Base-by-base conservation (phyloP, 352 stramenopile species). In the Globisporangium megalacanthum region DNA sequence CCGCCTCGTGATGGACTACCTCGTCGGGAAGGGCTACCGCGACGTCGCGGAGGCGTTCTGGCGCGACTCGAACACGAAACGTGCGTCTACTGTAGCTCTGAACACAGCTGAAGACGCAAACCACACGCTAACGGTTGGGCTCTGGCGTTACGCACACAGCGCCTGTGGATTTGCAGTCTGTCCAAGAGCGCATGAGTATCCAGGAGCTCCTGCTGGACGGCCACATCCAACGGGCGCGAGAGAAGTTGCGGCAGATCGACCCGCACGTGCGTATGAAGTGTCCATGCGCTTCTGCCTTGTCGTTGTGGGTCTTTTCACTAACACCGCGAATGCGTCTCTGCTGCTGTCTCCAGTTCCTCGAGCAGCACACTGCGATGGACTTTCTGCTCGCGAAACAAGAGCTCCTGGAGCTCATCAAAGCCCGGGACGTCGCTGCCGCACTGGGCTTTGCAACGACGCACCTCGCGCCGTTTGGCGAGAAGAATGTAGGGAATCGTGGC, bases 341-440 rank as follows among this genome's bases (percentile, higher is more conserved):
- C 15, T 20, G 13, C 46, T 53, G 31, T n/a, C 39, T 33, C n/a
- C 39, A 83, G 61, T 88, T 92, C 52, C 44, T 92, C 22, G 68
- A 79, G 37, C 77, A 73, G 49, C 78, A 92, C 44, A 61, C 56
- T 22, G 58, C 61, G 35, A 88, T 92, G 67, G 77, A 83, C 47
- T 92, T 92, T 49, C 51, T 88, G n/a, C 63, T 92, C 44, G 77
- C 77, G 22, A 92, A 92, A 56, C 81, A 92, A 54, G 79, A 92
- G 70, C 64, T 92, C 8, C 81, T 92, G 41, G 81, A 92, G 70
- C 54, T 92, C 15, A 92, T 92, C 62, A 92, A 88, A 49, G 66
- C 54, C 0, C 75, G 75, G 17, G 66, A 88, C 41, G 72, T 88
- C 51, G 73, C 77, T 31, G 75, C 83, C 17, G 81, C 81, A n/a